phyloP scores from a whole-genome alignment of 2,329 filamentous ascomycete genomes.

The Ramularia collo-cygni region DNA sequence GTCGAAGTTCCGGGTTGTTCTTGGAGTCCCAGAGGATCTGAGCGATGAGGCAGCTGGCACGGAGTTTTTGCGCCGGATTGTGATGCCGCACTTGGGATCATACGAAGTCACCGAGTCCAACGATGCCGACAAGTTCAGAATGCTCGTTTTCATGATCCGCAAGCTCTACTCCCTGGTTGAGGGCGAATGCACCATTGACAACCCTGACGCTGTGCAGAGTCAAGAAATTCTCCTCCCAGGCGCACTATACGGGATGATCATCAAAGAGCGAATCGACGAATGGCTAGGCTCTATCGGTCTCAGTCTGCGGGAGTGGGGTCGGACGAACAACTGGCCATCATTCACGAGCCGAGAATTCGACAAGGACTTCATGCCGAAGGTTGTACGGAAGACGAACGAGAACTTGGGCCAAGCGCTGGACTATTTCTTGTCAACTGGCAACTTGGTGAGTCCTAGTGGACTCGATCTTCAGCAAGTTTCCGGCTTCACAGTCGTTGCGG shows the following conservation, averaged over 20 bases:
- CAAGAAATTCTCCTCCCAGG: constrained; percentile 92
- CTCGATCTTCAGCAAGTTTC: constrained; percentile 91
- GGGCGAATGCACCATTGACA: constrained; percentile 87
- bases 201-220: constrained; percentile 92
- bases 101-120: constrained; percentile 75
- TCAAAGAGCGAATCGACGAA: constrained; percentile 92
- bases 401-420: constrained; percentile 81
- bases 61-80: constrained; percentile 83
- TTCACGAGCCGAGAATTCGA: constrained; percentile 73
- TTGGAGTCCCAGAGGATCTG: constrained; percentile 76
- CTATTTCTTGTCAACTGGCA: constrained; percentile 95
- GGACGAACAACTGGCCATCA: constrained; percentile 43
- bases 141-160: constrained; percentile 91
- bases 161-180: constrained; percentile 92
- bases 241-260: constrained; percentile 87
- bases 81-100: constrained; percentile 85
- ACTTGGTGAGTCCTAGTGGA: constrained; percentile 82
- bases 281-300: constrained; percentile 61
- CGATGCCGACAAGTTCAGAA: constrained; percentile 85
- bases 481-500: constrained; percentile 91
- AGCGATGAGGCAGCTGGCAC: constrained; percentile 83
- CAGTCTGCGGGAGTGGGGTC: constrained; percentile 45
- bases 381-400: constrained; percentile 77
- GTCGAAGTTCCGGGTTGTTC: constrained; percentile 80
- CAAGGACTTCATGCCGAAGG: constrained; percentile 69